Evolutionary conservation across 495 filamentous ascomycete species (phyloP).

Genomic region (Penicillium simplicissimum): DNA sequence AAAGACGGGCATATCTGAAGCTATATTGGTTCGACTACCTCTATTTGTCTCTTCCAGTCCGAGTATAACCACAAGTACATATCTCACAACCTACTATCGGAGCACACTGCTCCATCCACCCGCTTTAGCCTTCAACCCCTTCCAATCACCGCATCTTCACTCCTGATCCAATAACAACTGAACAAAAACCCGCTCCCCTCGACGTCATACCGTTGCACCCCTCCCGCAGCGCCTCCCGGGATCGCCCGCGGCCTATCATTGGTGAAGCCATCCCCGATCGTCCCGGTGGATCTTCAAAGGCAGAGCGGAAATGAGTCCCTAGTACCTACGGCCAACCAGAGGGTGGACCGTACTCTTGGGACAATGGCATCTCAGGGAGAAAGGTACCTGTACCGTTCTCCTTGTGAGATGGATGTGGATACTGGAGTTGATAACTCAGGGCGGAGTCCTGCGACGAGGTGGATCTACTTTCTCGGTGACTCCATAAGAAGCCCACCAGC

Average conservation of each 20-base stretch:
- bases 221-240: conserved; percentile 17
- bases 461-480: not conserved
- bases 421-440: not conserved
- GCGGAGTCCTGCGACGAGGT: not conserved
- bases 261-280: not conserved
- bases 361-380: too few relatives aligned
- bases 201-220: conserved; percentile 40
- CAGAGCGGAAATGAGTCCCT: not conserved
- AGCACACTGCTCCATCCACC: conserved; percentile 19
- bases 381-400: not conserved
- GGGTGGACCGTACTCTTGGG: too few relatives aligned
- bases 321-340: not conserved
- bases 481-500: conserved; percentile 14
- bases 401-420: not conserved
- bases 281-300: not conserved
- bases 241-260: conserved; percentile 22
- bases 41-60: not conserved
- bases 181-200: conserved; percentile 8
- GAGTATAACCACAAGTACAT: not conserved
- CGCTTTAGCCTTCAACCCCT: not conserved
- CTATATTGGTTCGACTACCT: not conserved
- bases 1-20: not conserved
- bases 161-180: too few relatives aligned
- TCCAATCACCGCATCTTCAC: conserved; percentile 3
- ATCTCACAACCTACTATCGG: conserved; percentile 1